Evolutionary conservation across 306 rosid species (phyloP), one percentile per base, ranked within the genome.

Genomic region (Canavalia ensiformis): DNA sequence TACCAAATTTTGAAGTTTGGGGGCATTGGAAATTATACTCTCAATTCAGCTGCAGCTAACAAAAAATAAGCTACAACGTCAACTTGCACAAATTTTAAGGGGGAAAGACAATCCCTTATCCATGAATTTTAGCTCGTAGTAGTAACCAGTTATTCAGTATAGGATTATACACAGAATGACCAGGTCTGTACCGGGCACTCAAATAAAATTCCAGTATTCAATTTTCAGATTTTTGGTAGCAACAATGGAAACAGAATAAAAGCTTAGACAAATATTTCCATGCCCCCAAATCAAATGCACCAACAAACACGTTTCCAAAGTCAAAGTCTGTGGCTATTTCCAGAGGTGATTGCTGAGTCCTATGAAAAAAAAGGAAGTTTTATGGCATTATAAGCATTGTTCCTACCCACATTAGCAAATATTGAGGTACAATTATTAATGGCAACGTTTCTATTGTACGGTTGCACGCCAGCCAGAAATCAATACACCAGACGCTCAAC

Each of bases 401-500:
- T 59, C 37, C 47, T 2, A 1, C 4, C 45, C 60, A 51, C 74
- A 60, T 62, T 44, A 75, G 31, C 55, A 50, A 42, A 13, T 54
- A 75, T 8, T 34, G 7, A 65, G 28, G 13, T 62, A 54, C n/a
- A 74, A 72, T 78, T 56, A 35, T 54, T 3, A 39, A 37, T 28
- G 55, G 29, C n/a, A 25, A 12, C 30, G 11, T 68, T 68, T n/a
- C 37, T 6, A 70, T 8, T 46, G 65, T 80, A 47, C 5, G 3
- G 45, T 56, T 79, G 66, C 54, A 82, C 57, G 30, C 51, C 59
- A 83, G 31, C 63, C 78, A 78, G 68, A 77, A 58, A 79, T 37
- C 68, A 73, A 30, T 18, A 34, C 4, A 47, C 13, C 41, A 3
- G 52, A 8, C 28, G 12, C 39, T 11, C 54, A 60, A 41, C 2